phyloP scores from a whole-genome alignment of 495 filamentous ascomycete species.

The Daldinia vernicosa region DNA sequence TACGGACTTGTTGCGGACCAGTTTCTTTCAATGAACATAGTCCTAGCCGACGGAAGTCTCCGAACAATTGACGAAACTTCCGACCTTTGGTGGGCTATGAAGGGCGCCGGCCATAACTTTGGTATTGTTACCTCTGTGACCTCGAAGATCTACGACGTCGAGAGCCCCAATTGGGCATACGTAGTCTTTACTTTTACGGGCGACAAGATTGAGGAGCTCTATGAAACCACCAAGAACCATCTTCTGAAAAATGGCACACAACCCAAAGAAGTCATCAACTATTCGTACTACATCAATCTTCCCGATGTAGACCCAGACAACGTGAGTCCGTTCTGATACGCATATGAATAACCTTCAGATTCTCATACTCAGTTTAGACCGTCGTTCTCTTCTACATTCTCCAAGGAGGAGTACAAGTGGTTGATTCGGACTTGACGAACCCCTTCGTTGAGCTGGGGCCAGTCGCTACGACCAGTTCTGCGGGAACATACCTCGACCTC shows the following conservation, averaged over 20 bases:
- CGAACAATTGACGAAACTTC: slow-evolving; percentile 51
- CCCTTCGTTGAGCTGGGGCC: neutral
- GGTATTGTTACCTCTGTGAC: slow-evolving; percentile 65
- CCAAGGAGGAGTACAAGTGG: neutral
- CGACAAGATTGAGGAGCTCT: slow-evolving; percentile 59
- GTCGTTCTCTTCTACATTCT: neutral
- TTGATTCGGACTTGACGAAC: neutral
- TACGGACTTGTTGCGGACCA: slow-evolving; percentile 69
- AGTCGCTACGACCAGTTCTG: neutral
- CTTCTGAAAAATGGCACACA: slow-evolving; percentile 52
- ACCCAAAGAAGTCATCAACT: slow-evolving; percentile 54
- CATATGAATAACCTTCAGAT: neutral
- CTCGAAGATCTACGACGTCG: slow-evolving; percentile 56
- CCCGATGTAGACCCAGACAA: neutral
- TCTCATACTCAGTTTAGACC: neutral
- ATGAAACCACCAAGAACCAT: slow-evolving; percentile 51
- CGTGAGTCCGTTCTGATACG: neutral
- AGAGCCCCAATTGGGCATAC: slow-evolving; percentile 51
- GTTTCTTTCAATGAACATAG: slow-evolving; percentile 61
- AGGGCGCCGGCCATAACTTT: slow-evolving; percentile 70
- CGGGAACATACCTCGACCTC: neutral
- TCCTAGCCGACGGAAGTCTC: slow-evolving; percentile 63
- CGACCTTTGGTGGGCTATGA: slow-evolving; percentile 66
- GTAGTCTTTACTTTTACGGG: slow-evolving; percentile 53
- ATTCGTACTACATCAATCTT: slow-evolving; percentile 52